These are phyloP conservation scores for Aspergillus tubingensis DNA, from an alignment of 2,329 filamentous ascomycete genomes.

Conservation along the genomic window DNA sequence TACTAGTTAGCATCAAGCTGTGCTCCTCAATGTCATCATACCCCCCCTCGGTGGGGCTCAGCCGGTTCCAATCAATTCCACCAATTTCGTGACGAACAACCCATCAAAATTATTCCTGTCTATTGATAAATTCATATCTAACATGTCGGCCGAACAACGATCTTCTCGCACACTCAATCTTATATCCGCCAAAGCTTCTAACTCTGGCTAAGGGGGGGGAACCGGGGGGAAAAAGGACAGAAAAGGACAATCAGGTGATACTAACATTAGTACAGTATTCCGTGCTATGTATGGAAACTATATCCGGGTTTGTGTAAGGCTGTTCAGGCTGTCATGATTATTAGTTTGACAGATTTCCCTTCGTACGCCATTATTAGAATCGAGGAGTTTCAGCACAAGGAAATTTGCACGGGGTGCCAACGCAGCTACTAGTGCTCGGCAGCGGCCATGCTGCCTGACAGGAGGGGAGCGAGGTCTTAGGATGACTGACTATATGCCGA, in stretches of 20 bases:
- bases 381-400: not conserved
- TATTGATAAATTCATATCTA: not conserved
- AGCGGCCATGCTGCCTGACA: not conserved
- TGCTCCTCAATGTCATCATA: conserved; percentile 3
- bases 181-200: not conserved
- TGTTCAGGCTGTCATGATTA: not conserved
- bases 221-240: not conserved
- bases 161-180: not conserved
- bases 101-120: not conserved
- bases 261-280: not conserved
- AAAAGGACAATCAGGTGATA: not conserved
- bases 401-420: not conserved
- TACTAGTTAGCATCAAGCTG: not conserved
- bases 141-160: not conserved
- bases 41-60: not conserved
- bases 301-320: not conserved
- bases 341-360: not conserved
- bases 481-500: not conserved
- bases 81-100: not conserved
- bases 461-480: not conserved
- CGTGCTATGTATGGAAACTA: not conserved
- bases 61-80: conserved; percentile 3
- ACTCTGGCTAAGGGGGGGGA: not conserved
- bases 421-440: not conserved
- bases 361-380: not conserved